Base-by-base conservation (phyloP, 306 rosid species). In the Hylodesmum podocarpum region DNA sequence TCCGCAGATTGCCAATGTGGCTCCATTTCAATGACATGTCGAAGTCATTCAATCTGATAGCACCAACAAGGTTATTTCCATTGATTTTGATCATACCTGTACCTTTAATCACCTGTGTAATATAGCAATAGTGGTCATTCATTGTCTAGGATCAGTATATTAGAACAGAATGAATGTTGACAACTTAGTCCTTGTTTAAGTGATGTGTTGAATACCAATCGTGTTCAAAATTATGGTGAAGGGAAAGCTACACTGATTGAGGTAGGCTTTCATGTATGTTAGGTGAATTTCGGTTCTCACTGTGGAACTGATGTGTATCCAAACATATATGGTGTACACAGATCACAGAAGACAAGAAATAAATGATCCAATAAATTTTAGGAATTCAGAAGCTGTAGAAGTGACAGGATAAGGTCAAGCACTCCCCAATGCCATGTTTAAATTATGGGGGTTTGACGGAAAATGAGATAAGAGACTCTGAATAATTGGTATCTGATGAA, bases 21-120 rank as follows among this genome's bases (percentile, higher is more conserved):
- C 96, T 95, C 97, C 97, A 95, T 83, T 89, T 89, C 88, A 90
- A 79, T 36, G 89, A 82, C 97, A 95, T 95, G 53, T 85, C 41
- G 37, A 95, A 87, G 86, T 87, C 89, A 2, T 89, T 66, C 76
- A 90, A 66, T 80, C 66, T 83, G 61, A 92, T 28, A 71, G 82
- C 73, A 41, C 97, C 97, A 10, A 84, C 78, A 2, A 95, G 88
- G 86, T 89, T 95, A 82, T 92, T 95, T 25, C 96, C 97, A 6
- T 70, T 69, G 69, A 95, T 66, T 64, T 84, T 88, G 34, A 87
- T 81, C 15, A 73, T 72, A 80, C 97, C 87, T 22, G 96, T 85
- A 72, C 77, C 93, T 76, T 66, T 85, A 82, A 86, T 89, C 58
- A 82, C 87, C 98, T 94, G 82, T 19, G 53, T 18, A 65, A 47